These are phyloP conservation scores for Paspalum notatum DNA, from an alignment of 176 grass and related monocot species.

Conservation along the genomic window DNA sequence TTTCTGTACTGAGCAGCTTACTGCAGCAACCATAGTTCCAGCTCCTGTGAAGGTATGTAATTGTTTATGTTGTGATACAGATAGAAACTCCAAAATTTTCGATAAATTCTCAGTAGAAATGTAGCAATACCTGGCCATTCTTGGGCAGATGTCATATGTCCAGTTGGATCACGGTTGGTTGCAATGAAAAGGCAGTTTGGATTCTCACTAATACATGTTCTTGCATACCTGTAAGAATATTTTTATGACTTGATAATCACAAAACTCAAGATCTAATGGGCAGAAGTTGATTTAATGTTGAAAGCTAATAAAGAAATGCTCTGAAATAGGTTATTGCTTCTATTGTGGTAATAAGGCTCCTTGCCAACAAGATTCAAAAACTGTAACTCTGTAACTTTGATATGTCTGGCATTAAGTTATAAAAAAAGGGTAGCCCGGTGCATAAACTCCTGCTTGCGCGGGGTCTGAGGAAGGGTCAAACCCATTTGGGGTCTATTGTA, in stretches of 20 bases:
- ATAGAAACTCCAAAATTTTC: not conserved
- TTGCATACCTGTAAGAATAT: conserved; percentile 75
- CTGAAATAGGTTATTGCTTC: conserved; percentile 1
- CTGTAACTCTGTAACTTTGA: not conserved
- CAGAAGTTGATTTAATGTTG: not conserved
- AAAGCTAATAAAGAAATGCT: conserved; percentile 11
- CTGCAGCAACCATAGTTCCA: conserved; percentile 93
- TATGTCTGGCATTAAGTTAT: conserved; percentile 22
- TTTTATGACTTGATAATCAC: conserved; percentile 6
- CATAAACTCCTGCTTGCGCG: no score
- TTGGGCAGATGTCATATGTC: conserved; percentile 80
- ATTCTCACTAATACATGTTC: conserved; percentile 87
- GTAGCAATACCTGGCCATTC: conserved; percentile 88
- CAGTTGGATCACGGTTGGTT: conserved; percentile 85
- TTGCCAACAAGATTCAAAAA: conserved; percentile 23
- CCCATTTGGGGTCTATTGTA: no score
- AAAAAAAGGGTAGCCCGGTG: conserved; percentile 34
- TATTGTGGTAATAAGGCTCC: not conserved
- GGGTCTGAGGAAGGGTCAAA: no score
- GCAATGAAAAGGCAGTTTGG: conserved; percentile 96
- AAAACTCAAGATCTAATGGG: not conserved
- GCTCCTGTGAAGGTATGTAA: conserved; percentile 60
- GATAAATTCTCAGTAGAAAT: conserved; percentile 6
- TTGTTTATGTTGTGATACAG: not conserved
- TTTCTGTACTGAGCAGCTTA: conserved; percentile 82